Conservation (phyloP, 768 basidiomycete genomes). For the Leucosporidium yakuticum region DNA sequence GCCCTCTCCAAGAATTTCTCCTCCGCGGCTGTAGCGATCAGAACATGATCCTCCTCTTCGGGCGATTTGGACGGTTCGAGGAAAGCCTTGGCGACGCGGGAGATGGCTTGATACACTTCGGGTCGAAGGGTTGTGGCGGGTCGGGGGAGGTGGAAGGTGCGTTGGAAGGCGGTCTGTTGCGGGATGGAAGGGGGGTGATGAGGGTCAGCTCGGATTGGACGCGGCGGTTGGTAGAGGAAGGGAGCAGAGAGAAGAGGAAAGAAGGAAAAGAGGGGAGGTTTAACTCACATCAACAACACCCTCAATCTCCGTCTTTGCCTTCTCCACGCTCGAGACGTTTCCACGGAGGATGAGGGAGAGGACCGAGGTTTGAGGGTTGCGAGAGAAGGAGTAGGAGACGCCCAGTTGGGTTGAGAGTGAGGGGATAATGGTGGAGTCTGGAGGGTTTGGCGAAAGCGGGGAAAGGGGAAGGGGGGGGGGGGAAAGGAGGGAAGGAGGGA, state of each 20-base stretch:
- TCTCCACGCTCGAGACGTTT: background rate
- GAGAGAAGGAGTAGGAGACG: constrained; percentile 14
- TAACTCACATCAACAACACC: constrained; percentile 16
- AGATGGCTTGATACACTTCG: background rate
- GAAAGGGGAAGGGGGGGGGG: too few species aligned
- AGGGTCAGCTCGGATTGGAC: too few species aligned
- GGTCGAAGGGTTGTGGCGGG: background rate
- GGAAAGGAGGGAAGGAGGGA: too few species aligned
- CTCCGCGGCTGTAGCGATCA: constrained; percentile 4
- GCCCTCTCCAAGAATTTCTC: background rate
- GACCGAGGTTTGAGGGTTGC: constrained; percentile 1
- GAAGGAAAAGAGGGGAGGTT: background rate
- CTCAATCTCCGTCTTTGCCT: constrained; percentile 11
- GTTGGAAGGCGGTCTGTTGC: too few species aligned
- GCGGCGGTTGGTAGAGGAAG: too few species aligned
- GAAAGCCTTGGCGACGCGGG: background rate
- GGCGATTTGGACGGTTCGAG: background rate
- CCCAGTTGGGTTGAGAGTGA: constrained; percentile 6
- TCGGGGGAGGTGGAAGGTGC: too few species aligned
- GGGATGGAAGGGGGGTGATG: background rate
- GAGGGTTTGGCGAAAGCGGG: background rate
- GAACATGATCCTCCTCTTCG: too few species aligned
- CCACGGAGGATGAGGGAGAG: constrained; percentile 17
- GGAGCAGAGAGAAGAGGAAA: fast-evolving
- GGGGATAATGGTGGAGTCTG: constrained; percentile 20